Conservation (phyloP, 176 grass and related monocot genomes). For the Zea luxurians region DNA sequence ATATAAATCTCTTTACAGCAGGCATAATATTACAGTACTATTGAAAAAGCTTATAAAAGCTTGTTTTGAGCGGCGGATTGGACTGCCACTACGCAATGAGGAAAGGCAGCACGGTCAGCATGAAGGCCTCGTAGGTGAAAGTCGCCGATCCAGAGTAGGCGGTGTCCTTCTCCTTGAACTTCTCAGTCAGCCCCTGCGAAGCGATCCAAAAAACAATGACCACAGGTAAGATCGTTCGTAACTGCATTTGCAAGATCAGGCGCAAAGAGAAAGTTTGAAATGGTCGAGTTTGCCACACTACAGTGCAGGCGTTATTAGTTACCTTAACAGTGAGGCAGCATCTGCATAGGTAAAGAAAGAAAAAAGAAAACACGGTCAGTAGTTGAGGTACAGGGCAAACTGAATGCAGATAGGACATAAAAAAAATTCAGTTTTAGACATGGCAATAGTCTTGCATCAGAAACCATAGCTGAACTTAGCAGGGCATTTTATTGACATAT, state of each 20-base stretch:
- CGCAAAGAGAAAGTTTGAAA: background rate
- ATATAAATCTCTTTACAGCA: constrained; percentile 12
- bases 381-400: background rate
- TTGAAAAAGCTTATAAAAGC: background rate
- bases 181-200: constrained; percentile 89
- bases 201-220: constrained; percentile 11
- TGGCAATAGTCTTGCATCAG: background rate
- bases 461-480: background rate
- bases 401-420: background rate
- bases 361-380: constrained; percentile 35
- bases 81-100: constrained; percentile 57
- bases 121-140: constrained; percentile 87
- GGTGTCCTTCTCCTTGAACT: constrained; percentile 91
- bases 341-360: constrained; percentile 44
- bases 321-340: constrained; percentile 99
- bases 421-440: background rate
- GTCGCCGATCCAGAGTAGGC: constrained; percentile 65
- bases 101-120: constrained; percentile 83
- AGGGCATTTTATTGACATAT: background rate
- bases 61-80: background rate
- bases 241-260: background rate
- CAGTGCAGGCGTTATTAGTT: constrained; percentile 28
- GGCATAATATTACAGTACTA: background rate
- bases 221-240: background rate
- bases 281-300: background rate